Base-by-base conservation (phyloP, 2,329 filamentous ascomycete species). In the Talaromyces marneffei region DNA sequence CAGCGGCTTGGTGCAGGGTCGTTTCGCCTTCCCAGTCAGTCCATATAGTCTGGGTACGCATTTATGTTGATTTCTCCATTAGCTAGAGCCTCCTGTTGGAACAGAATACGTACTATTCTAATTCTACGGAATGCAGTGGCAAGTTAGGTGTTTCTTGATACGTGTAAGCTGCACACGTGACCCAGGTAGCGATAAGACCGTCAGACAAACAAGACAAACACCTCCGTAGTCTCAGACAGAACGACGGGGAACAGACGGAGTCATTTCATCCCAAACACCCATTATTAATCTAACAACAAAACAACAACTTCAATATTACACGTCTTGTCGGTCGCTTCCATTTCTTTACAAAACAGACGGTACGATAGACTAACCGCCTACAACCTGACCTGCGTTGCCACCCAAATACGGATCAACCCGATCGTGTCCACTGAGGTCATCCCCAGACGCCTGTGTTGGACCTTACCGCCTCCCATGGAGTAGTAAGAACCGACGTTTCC, bases 391-490 rank as follows among this genome's bases (percentile, higher is more conserved):
- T 35, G 29, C 18, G 27, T 52, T 14, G 48, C n/a, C 48, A 31
- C 48, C 27, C n/a, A 20, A 20, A 33, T 33, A 52, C 29, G 29
- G 27, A 52, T 20, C 48, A 52, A 2, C 10, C 48, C 18, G n/a
- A 20, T 7, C 6, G 40, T 23, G 52, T 27, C 35, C 35, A 55
- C 57, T 18, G 33, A 27, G 57, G 37, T 52, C 57, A 40, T 29
- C 56, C 29, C 27, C 20, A 27, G 44, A 31, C 35, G 57, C 46
- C 55, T 48, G 46, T 59, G 23, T 42, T 59, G 37, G 46, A 59
- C 48, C 46, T 59, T 59, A 53, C 57, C 57, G 57, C 57, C 57
- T 52, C 27, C 57, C 57, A 59, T 59, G 57, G 57, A 59, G 57
- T 25, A 59, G 48, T 59, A 59, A 48, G 46, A 18, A 27, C 52